Conservation (phyloP, 2,329 filamentous ascomycete species). For the Paecilomyces variotii region DNA sequence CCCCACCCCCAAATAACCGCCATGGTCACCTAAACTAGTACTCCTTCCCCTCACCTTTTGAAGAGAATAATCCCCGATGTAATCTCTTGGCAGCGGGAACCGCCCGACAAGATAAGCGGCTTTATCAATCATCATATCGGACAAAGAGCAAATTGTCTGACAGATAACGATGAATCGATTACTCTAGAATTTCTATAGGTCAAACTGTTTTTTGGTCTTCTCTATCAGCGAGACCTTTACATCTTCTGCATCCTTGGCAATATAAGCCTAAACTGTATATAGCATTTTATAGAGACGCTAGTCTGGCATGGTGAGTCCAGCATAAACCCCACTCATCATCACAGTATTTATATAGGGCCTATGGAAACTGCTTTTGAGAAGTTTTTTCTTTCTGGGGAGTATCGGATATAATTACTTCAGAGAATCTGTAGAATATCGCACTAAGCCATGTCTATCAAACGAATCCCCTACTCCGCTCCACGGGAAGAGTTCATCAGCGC, state of each 20-base stretch:
- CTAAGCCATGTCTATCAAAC: not conserved
- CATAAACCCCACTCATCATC: not conserved
- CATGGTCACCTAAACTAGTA: too few species aligned
- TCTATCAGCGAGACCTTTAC: not conserved
- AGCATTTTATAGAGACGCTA: not conserved
- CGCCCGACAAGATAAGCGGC: not conserved
- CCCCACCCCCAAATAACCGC: too few species aligned
- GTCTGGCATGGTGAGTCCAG: not conserved
- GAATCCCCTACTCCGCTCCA: conserved; percentile 2
- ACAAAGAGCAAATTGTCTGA: not conserved
- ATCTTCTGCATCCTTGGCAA: not conserved
- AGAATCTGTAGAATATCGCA: not conserved
- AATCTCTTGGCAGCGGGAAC: not conserved
- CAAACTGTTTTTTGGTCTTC: too few species aligned
- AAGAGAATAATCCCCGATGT: too few species aligned
- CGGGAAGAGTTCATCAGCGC: conserved; percentile 20
- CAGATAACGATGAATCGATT: not conserved
- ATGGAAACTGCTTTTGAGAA: not conserved
- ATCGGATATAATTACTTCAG: not conserved
- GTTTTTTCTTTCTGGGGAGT: not conserved
- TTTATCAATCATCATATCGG: not conserved
- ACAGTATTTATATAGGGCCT: not conserved
- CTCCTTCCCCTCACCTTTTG: too few species aligned
- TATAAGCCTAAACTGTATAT: not conserved
- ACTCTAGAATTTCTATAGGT: not conserved